Percentiles rank a stretch among this genome's conserved stretches.
phyloP scores from a whole-genome alignment of 163 green algal genomes.

The Scenedesmus sp. region DNA sequence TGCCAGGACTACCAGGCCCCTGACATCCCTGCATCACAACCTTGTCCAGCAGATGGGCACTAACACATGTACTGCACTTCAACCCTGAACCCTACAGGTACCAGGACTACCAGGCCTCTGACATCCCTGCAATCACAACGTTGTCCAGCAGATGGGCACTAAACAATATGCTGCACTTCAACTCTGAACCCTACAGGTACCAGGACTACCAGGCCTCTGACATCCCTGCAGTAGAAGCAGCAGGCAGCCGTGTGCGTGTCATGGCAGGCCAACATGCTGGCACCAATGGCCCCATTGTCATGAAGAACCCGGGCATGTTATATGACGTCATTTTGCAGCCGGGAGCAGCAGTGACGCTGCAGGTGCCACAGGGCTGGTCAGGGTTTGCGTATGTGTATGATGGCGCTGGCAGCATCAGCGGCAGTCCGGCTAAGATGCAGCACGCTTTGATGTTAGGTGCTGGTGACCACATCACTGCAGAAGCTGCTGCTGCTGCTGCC shows the following conservation, averaged over 20 bases:
- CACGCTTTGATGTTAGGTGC: slow-evolving; percentile 68
- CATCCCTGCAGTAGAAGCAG: slow-evolving; percentile 74
- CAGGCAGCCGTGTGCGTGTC: slow-evolving; percentile 71
- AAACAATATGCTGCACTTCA: not conserved
- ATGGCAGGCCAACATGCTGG: slow-evolving; percentile 81
- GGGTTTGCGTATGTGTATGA: slow-evolving; percentile 91
- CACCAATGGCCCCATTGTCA: slow-evolving; percentile 73
- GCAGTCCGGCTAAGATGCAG: slow-evolving; percentile 58
- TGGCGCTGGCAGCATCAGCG: slow-evolving; percentile 79
- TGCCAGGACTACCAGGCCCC: slow-evolving; percentile 63
- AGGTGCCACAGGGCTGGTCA: slow-evolving; percentile 70
- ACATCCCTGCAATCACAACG: slow-evolving; percentile 68
- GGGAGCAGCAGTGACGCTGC: slow-evolving; percentile 67
- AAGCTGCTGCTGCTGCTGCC: slow-evolving; percentile 4
- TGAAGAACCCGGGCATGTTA: slow-evolving; percentile 90
- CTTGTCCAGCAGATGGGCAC: not conserved
- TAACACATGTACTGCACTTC: not conserved
- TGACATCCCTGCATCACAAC: not conserved
- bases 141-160: not conserved
- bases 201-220: slow-evolving; percentile 59
- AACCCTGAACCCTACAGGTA: slow-evolving; percentile 45
- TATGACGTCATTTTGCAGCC: slow-evolving; percentile 83
- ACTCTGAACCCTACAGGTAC: slow-evolving; percentile 57
- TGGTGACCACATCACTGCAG: slow-evolving; percentile 65
- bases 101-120: slow-evolving; percentile 54